A percentile compares a stretch with the other conserved stretches of the same genome.
phyloP scores from a whole-genome alignment of 2,329 filamentous ascomycete genomes.

The Beauveria sp. region DNA sequence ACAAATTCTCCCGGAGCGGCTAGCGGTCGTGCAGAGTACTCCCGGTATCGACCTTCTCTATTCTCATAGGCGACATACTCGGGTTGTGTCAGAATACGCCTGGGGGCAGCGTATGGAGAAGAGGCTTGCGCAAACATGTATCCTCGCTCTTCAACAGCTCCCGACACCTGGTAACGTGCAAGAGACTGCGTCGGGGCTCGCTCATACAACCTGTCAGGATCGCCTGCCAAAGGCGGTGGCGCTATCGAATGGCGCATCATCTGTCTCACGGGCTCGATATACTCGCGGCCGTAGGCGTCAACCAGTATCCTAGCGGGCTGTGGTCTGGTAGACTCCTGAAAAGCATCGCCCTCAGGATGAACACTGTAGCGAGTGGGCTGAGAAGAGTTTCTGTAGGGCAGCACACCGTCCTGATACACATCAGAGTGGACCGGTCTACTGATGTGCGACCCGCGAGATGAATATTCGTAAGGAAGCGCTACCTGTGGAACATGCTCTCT shows the following conservation, averaged over 20 bases:
- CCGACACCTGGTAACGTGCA: slow-evolving; percentile 40
- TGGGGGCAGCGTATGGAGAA: slow-evolving; percentile 40
- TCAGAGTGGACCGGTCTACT: slow-evolving; percentile 32
- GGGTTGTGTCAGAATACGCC: slow-evolving; percentile 55
- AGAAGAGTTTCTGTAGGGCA: slow-evolving; percentile 38
- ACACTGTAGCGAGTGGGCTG: slow-evolving; percentile 38
- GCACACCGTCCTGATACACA: slow-evolving; percentile 31
- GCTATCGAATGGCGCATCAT: slow-evolving; percentile 46
- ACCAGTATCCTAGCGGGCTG: slow-evolving; percentile 63
- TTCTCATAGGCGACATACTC: slow-evolving; percentile 47
- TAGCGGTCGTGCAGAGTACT: slow-evolving; percentile 47
- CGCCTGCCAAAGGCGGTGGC: slow-evolving; percentile 35
- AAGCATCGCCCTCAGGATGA: slow-evolving; percentile 41
- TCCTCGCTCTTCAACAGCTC: slow-evolving; percentile 42
- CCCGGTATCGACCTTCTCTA: slow-evolving; percentile 48
- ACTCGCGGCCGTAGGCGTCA: slow-evolving; percentile 78
- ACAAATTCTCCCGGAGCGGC: slow-evolving; percentile 37
- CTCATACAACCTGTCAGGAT: slow-evolving; percentile 59
- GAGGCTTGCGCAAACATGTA: slow-evolving; percentile 44
- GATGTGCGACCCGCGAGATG: slow-evolving; percentile 29
- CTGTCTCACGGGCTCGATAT: slow-evolving; percentile 47
- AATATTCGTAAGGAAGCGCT: slow-evolving; percentile 29
- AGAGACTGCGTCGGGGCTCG: slow-evolving; percentile 45
- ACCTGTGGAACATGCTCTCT: slow-evolving; percentile 22
- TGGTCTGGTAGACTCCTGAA: slow-evolving; percentile 44